A percentile compares a stretch with the other conserved stretches of the same genome.
Conservation (phyloP, 2,329 filamentous ascomycete species). For the Amphichorda felina region DNA sequence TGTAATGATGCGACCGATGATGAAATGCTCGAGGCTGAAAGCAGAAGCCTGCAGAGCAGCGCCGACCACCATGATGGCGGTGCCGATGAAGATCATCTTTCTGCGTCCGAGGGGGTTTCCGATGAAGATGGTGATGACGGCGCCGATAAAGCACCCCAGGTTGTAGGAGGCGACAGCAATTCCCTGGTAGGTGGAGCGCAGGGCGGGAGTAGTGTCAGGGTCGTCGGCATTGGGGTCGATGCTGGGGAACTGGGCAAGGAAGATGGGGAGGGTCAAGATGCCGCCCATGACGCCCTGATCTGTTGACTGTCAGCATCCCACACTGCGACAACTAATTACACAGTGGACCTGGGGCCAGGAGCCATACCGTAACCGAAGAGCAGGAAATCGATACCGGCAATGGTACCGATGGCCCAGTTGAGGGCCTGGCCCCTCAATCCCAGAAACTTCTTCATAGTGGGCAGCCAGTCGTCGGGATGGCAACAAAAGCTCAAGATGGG, state of each 20-base stretch:
- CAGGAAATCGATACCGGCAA: conserved; percentile 63
- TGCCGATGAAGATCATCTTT: conserved; percentile 47
- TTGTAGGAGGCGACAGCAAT: conserved; percentile 46
- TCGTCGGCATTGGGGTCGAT: conserved; percentile 23
- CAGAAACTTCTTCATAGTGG: conserved; percentile 13
- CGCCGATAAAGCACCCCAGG: conserved; percentile 50
- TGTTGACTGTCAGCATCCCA: conserved; percentile 21
- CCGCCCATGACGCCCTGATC: conserved; percentile 69
- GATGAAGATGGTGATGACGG: conserved; percentile 53
- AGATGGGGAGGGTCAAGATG: conserved; percentile 55
- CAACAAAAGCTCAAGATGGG: neutral
- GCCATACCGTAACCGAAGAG: conserved; percentile 44
- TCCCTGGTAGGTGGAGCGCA: conserved; percentile 38
- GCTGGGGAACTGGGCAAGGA: conserved; percentile 45
- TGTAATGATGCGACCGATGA: conserved; percentile 45
- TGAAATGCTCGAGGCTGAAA: conserved; percentile 40
- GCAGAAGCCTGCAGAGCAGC: conserved; percentile 47
- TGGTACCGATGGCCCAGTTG: conserved; percentile 57
- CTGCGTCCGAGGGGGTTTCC: conserved; percentile 50
- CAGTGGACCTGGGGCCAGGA: too few relatives aligned
- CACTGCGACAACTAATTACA: conserved; percentile 9
- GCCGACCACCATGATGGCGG: conserved; percentile 44
- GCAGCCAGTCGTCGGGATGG: neutral
- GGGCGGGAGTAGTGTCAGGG: conserved; percentile 18
- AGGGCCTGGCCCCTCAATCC: conserved; percentile 54